Percentiles rank a stretch among this genome's conserved stretches.
These are phyloP conservation scores for Ustilago esculenta DNA, from an alignment of 1,284 basidiomycete genomes.

Conservation along the genomic window DNA sequence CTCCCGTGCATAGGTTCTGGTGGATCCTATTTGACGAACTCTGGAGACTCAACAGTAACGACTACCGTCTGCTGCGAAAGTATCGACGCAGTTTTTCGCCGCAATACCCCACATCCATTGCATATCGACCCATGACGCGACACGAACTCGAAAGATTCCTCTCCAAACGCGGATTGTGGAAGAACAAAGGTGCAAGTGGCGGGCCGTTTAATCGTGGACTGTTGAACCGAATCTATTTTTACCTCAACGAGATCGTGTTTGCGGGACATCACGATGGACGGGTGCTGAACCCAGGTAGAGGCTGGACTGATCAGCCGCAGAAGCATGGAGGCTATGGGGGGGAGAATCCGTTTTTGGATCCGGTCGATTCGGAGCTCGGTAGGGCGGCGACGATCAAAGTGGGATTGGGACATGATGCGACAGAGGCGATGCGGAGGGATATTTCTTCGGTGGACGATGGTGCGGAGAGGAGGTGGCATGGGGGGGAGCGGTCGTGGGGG, in stretches of 20 bases:
- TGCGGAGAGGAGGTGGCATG: no score
- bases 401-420: conserved; percentile 74
- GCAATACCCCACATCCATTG: conserved; percentile 77
- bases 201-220: conserved; percentile 76
- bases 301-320: conserved; percentile 13
- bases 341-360: conserved; percentile 26
- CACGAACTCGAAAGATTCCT: conserved; percentile 76
- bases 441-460: conserved; percentile 74
- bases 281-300: conserved; percentile 9
- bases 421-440: conserved; percentile 72
- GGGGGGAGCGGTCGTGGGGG: conserved; percentile 71
- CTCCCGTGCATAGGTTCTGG: conserved; percentile 78
- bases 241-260: conserved; percentile 79
- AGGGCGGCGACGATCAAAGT: conserved; percentile 40
- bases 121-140: conserved; percentile 78
- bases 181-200: conserved; percentile 70
- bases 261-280: conserved; percentile 27
- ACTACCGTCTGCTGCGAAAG: conserved; percentile 73
- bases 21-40: conserved; percentile 79
- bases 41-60: conserved; percentile 47
- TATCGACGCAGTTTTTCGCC: conserved; percentile 76
- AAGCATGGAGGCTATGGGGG: not conserved
- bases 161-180: conserved; percentile 73
- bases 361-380: conserved; percentile 35
- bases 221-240: conserved; percentile 79